Base-by-base conservation (phyloP, 495 filamentous ascomycete species). In the Cladorrhinum samala region DNA sequence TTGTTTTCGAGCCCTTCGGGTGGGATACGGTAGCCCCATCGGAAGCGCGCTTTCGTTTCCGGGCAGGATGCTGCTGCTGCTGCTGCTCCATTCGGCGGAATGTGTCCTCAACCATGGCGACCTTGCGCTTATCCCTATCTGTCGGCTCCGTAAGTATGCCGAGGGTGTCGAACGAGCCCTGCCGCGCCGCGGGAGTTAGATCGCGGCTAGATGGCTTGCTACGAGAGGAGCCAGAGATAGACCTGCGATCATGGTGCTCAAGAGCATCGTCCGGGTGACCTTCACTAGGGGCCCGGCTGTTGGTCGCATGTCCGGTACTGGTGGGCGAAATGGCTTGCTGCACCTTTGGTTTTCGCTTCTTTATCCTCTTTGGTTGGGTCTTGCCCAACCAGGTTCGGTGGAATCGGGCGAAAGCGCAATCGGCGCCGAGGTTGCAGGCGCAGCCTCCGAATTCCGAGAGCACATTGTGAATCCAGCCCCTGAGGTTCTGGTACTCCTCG, bases 371-470 rank as follows among this genome's bases (percentile, higher is more conserved):
- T 1, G 61, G 37, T 19, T 77, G 68, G 3, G 71, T 53, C 47
- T 77, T 81, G 13, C 74, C 59, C 50, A 77, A 66, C 55, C 82
- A 79, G 24, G 82, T 83, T 52, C 83, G 80, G 70, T 89, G 86
- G 40, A 91, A 84, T n/a, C 79, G 83, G 21, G 80, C 78, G 62
- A 95, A 80, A 6, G 83, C 74, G 61, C 90, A 95, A 23, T 82
- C 76, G 9, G 72, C 61, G 0, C 79, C 74, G 2, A 79, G 67
- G 49, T 83, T 76, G 67, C 91, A 96, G 3, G 91, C 90, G 70
- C 91, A 96, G 8, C 88, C 89, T 23, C 91, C 91, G 64, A 91
- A 88, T 61, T 93, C 86, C 4, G 88, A 83, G 1, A 95, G 81
- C 7, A 93, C 82, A 42, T 78, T 80, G 53, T 83, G 80, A n/a